These are phyloP conservation scores for Vigna radiata DNA, from an alignment of 306 rosid genomes.

Conservation along the genomic window DNA sequence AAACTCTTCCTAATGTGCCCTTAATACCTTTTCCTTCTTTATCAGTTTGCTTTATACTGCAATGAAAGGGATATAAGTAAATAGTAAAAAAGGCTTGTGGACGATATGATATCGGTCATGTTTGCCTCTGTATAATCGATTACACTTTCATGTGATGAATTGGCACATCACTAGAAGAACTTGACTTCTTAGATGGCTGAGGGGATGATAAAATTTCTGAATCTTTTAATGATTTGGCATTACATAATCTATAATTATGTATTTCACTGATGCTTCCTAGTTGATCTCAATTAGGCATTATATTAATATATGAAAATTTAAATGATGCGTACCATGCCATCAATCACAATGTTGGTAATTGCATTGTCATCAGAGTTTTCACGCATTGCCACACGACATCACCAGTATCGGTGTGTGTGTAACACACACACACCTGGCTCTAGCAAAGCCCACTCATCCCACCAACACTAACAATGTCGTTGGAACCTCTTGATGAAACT, in stretches of 20 bases:
- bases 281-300: background rate
- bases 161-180: background rate
- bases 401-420: no score
- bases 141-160: background rate
- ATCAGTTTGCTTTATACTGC: background rate
- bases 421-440: no score
- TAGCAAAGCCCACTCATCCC: no score
- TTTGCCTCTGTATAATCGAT: background rate
- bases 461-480: no score
- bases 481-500: no score
- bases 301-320: conserved; percentile 6
- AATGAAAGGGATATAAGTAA: background rate
- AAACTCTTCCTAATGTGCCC: background rate
- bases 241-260: background rate
- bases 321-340: background rate
- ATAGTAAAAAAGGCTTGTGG: background rate
- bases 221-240: background rate
- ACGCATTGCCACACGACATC: no score
- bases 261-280: background rate
- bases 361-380: no score
- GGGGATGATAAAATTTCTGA: background rate
- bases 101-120: background rate
- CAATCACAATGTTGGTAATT: no score
- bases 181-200: conserved; percentile 2
- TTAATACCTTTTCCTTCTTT: background rate